Conservation (phyloP, 768 basidiomycete species). For the Leccinum uliginosum region DNA sequence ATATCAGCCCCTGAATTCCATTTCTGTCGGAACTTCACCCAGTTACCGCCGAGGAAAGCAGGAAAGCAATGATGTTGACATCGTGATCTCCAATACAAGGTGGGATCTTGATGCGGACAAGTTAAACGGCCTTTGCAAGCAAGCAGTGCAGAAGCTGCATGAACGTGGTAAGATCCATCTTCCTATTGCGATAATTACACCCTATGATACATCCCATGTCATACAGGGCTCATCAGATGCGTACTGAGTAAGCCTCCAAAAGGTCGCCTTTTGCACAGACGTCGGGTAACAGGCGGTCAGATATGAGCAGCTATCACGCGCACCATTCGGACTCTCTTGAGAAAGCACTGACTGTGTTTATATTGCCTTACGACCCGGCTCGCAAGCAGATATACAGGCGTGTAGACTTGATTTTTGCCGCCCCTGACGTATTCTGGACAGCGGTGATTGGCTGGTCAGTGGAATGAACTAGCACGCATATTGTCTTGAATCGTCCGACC, state of each 20-base stretch:
- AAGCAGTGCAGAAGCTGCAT: slow-evolving; percentile 54
- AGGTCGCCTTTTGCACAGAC: not conserved
- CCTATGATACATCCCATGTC: not conserved
- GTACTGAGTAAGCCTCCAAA: slow-evolving; percentile 62
- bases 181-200: not conserved
- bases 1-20: not conserved
- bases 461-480: not conserved
- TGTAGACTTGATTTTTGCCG: slow-evolving; percentile 80
- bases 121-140: slow-evolving; percentile 60
- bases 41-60: slow-evolving; percentile 85
- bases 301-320: slow-evolving; percentile 57
- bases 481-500: not conserved
- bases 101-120: slow-evolving; percentile 37
- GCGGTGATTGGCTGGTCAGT: slow-evolving; percentile 84
- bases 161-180: slow-evolving; percentile 44
- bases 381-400: slow-evolving; percentile 52
- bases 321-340: slow-evolving; percentile 79
- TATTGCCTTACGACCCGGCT: slow-evolving; percentile 42
- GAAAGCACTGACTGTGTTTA: slow-evolving; percentile 79
- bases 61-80: slow-evolving; percentile 82
- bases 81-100: slow-evolving; percentile 76
- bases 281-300: slow-evolving; percentile 32
- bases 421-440: slow-evolving; percentile 77
- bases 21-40: not conserved
- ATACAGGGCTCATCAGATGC: slow-evolving; percentile 68